These are phyloP conservation scores for Sporisorium scitamineum DNA, from an alignment of 1,284 basidiomycete species.

Conservation along the genomic window DNA sequence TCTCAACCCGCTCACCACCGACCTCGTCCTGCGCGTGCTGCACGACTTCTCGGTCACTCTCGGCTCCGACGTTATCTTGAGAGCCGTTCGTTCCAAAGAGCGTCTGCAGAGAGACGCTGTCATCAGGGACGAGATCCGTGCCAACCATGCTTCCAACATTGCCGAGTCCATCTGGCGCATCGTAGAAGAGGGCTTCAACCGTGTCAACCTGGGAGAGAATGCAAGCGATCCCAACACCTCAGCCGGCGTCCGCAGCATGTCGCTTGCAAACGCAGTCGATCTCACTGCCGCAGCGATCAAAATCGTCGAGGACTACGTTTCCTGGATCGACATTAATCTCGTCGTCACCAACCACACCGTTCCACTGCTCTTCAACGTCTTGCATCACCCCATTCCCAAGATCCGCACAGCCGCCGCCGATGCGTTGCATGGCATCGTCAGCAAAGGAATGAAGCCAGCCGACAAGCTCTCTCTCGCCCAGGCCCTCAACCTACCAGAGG, in stretches of 20 bases:
- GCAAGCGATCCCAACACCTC: slow-evolving; percentile 15
- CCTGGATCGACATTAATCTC: slow-evolving; percentile 97
- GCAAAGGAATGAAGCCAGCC: slow-evolving; percentile 90
- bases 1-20: slow-evolving; percentile 91
- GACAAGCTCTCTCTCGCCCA: slow-evolving; percentile 93
- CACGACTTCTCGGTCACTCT: slow-evolving; percentile 67
- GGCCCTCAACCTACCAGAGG: slow-evolving; percentile 77
- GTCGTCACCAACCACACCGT: slow-evolving; percentile 92
- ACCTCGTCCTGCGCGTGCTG: slow-evolving; percentile 63
- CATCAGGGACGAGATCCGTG: slow-evolving; percentile 66
- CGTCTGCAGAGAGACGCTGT: slow-evolving; percentile 65
- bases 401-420: slow-evolving; percentile 82
- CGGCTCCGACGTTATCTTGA: slow-evolving; percentile 66
- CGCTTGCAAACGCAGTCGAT: slow-evolving; percentile 70
- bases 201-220: slow-evolving; percentile 45
- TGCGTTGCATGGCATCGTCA: slow-evolving; percentile 83
- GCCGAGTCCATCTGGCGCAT: slow-evolving; percentile 88
- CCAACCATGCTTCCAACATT: slow-evolving; percentile 79
- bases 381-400: slow-evolving; percentile 78
- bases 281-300: slow-evolving; percentile 82
- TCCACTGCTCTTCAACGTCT: slow-evolving; percentile 83
- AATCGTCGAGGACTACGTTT: slow-evolving; percentile 92
- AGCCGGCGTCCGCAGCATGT: slow-evolving; percentile 73
- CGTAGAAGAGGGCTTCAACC: slow-evolving; percentile 76
- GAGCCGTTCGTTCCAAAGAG: slow-evolving; percentile 63